Conservation (phyloP, 306 rosid species). For the Inga oerstediana region DNA sequence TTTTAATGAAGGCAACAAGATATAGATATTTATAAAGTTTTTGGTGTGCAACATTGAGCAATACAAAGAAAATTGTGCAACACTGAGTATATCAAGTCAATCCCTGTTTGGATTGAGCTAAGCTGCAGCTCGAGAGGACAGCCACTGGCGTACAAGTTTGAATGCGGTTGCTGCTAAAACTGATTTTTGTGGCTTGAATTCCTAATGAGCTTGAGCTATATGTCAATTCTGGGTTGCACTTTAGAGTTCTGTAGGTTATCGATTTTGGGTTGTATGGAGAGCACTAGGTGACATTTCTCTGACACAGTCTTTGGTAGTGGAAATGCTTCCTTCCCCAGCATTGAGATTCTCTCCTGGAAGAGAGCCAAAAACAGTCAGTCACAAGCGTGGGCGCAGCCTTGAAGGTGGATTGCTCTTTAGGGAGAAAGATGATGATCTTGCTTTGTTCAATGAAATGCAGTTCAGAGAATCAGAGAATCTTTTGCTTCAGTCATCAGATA, state of each 20-base stretch:
- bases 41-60: too few relatives aligned
- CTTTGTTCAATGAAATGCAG: constrained; percentile 80
- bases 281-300: constrained; percentile 34
- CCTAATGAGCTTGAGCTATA: constrained; percentile 20
- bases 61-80: background rate
- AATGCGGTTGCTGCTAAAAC: constrained; percentile 27
- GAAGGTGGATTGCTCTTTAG: constrained; percentile 61
- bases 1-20: too few relatives aligned
- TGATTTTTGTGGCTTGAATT: constrained; percentile 32
- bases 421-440: constrained; percentile 82
- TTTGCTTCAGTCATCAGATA: constrained; percentile 75
- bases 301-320: constrained; percentile 34
- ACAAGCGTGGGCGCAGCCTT: constrained; percentile 77
- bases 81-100: constrained; percentile 30
- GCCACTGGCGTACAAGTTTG: background rate
- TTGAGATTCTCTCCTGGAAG: constrained; percentile 75
- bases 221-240: constrained; percentile 32
- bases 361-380: constrained; percentile 54
- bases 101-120: constrained; percentile 30
- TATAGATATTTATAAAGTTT: too few relatives aligned
- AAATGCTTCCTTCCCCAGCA: constrained; percentile 86
- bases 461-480: constrained; percentile 64
- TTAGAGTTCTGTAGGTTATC: constrained; percentile 18
- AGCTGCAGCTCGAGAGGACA: constrained; percentile 24
- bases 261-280: constrained; percentile 40